A percentile compares a stretch with the other conserved stretches of the same genome.
phyloP scores from a whole-genome alignment of 1,139 yeast species.

The Taiozyma sp. region DNA sequence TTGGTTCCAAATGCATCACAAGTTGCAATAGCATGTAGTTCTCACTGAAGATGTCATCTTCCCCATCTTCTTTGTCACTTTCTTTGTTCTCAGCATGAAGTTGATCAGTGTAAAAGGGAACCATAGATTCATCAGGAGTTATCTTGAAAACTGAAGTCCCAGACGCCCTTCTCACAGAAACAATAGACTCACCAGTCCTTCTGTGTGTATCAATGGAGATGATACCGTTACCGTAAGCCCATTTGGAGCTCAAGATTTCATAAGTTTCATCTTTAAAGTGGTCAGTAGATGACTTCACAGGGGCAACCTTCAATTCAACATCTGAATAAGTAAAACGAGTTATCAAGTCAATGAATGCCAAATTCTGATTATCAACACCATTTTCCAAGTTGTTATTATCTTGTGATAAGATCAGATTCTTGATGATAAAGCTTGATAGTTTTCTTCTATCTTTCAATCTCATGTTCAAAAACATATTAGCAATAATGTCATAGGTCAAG shows the following conservation, averaged over 20 bases:
- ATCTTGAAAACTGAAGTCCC: constrained; percentile 51
- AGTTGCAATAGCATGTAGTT: constrained; percentile 39
- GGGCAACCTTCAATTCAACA: constrained; percentile 45
- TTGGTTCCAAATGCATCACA: constrained; percentile 24
- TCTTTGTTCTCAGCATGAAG: constrained; percentile 16
- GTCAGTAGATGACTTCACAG: constrained; percentile 22
- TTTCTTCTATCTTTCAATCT: constrained; percentile 52
- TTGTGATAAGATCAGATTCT: constrained; percentile 47
- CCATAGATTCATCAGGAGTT: constrained; percentile 38
- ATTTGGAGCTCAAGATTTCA: constrained; percentile 35
- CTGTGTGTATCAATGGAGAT: constrained; percentile 53
- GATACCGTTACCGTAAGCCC: constrained; percentile 63
- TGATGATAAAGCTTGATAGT: constrained; percentile 58
- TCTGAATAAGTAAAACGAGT: constrained; percentile 65
- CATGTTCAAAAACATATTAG: constrained; percentile 71
- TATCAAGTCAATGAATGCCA: constrained; percentile 67
- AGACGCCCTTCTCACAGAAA: constrained; percentile 62
- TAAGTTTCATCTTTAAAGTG: constrained; percentile 11
- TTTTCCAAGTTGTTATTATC: constrained; percentile 30
- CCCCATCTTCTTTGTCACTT: constrained; percentile 3
- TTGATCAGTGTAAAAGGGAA: constrained; percentile 31
- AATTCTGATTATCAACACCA: constrained; percentile 44
- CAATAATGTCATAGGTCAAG: constrained; percentile 64
- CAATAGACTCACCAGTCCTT: constrained; percentile 47
- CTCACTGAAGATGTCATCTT: constrained; percentile 32